phyloP scores from a whole-genome alignment of 805 yeast genomes.

The Candida palmyrensis region DNA sequence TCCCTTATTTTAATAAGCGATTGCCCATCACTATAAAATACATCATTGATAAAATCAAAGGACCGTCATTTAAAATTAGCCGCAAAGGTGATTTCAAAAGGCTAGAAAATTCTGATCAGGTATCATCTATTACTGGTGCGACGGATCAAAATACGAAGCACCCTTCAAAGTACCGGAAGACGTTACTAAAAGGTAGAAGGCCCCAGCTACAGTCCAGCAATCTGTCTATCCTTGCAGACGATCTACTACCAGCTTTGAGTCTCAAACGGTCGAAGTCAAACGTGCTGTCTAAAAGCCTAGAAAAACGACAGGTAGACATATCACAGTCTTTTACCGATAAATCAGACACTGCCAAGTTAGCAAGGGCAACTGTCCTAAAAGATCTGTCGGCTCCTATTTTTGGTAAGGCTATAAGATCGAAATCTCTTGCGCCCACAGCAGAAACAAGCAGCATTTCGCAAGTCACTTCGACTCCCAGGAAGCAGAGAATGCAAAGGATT shows the following conservation, averaged over 20 bases:
- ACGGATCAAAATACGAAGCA: background rate
- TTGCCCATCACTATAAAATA: slow-evolving; percentile 44
- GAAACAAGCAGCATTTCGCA: slow-evolving; percentile 2
- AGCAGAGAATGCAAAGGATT: background rate
- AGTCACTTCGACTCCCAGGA: slow-evolving; percentile 3
- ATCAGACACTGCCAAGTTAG: background rate
- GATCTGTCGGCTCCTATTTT: background rate
- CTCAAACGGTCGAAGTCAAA: slow-evolving; percentile 37
- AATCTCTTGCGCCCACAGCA: background rate
- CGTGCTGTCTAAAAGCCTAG: slow-evolving; percentile 32
- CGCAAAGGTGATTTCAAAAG: slow-evolving; percentile 2
- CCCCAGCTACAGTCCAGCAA: background rate
- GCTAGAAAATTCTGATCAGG: background rate
- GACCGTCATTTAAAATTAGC: slow-evolving; percentile 33
- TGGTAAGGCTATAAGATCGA: slow-evolving; percentile 2
- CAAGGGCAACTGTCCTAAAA: background rate
- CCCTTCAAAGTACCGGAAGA: slow-evolving; percentile 6
- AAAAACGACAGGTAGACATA: slow-evolving; percentile 38
- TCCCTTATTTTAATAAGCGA: slow-evolving; percentile 48
- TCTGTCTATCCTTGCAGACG: slow-evolving; percentile 9
- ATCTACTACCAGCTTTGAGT: slow-evolving; percentile 28
- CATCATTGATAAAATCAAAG: slow-evolving; percentile 44
- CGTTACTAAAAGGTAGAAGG: background rate
- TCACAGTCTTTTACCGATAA: slow-evolving; percentile 12
- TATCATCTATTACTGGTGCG: background rate